Conservation (phyloP, 2,329 filamentous ascomycete genomes). For the Rhynchosporium graminicola region DNA sequence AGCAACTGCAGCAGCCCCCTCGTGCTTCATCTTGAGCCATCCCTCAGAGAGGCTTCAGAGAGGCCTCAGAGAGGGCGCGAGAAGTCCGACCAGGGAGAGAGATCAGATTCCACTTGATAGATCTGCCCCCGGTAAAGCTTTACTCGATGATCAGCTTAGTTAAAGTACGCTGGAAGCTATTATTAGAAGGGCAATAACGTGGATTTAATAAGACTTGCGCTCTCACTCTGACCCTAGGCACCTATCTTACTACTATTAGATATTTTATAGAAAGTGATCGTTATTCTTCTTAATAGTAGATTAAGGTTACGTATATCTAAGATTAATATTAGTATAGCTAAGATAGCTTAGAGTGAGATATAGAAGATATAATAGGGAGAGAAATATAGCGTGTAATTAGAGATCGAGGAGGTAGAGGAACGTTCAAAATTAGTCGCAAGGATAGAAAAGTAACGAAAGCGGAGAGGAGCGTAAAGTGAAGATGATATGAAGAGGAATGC, state of each 20-base stretch:
- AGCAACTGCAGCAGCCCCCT: neutral
- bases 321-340: neutral
- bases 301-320: neutral
- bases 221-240: neutral
- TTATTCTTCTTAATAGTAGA: neutral
- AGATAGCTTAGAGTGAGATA: neutral
- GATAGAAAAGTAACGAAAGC: too few relatives aligned
- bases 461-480: neutral
- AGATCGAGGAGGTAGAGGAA: neutral
- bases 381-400: neutral
- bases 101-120: conserved; percentile 4
- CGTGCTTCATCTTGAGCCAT: conserved; percentile 6
- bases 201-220: neutral
- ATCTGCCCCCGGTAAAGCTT: neutral
- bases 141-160: conserved; percentile 5
- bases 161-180: neutral
- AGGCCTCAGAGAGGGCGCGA: neutral
- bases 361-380: neutral
- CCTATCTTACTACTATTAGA: neutral
- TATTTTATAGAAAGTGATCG: neutral
- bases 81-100: conserved; percentile 7
- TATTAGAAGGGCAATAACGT: neutral
- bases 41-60: neutral
- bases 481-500: too few relatives aligned
- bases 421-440: too few relatives aligned